These are phyloP conservation scores for Centella asiatica DNA, from an alignment of 129 eudicot genomes.

Conservation along the genomic window DNA sequence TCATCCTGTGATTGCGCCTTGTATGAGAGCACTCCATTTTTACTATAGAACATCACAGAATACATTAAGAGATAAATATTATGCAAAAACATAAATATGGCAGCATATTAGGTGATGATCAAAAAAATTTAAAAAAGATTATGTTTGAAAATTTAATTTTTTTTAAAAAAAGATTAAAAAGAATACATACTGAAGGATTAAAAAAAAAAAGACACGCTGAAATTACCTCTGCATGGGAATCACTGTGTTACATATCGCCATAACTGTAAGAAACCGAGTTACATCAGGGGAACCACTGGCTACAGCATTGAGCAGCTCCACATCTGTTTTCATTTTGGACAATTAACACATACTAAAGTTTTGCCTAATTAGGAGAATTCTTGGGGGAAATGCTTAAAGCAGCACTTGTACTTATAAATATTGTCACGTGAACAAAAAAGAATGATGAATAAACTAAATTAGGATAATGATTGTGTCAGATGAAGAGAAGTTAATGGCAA, in stretches of 20 bases:
- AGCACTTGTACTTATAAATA: too few relatives aligned
- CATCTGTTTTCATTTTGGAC: conserved; percentile 77
- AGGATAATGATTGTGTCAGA: too few relatives aligned
- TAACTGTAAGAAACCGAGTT: conserved; percentile 69
- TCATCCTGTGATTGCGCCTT: conserved; percentile 99
- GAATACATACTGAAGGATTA: too few relatives aligned
- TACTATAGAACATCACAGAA: conserved; percentile 33
- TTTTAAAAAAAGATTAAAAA: too few relatives aligned
- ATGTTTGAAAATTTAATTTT: too few relatives aligned
- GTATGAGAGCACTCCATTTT: conserved; percentile 60
- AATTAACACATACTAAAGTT: too few relatives aligned
- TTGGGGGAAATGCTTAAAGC: too few relatives aligned
- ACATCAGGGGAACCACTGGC: conserved; percentile 62
- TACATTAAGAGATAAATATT: conserved; percentile 2
- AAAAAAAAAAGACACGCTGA: background rate
- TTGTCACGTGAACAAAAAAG: too few relatives aligned
- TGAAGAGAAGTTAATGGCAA: too few relatives aligned
- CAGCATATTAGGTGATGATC: background rate
- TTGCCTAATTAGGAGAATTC: too few relatives aligned
- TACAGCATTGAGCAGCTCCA: conserved; percentile 60
- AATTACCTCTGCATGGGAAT: conserved; percentile 76
- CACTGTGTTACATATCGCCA: conserved; percentile 94
- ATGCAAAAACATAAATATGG: too few relatives aligned
- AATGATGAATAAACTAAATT: too few relatives aligned
- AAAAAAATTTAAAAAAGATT: background rate